Base-by-base conservation (phyloP, 257 asterid species). In the Nicotiana undulata region DNA sequence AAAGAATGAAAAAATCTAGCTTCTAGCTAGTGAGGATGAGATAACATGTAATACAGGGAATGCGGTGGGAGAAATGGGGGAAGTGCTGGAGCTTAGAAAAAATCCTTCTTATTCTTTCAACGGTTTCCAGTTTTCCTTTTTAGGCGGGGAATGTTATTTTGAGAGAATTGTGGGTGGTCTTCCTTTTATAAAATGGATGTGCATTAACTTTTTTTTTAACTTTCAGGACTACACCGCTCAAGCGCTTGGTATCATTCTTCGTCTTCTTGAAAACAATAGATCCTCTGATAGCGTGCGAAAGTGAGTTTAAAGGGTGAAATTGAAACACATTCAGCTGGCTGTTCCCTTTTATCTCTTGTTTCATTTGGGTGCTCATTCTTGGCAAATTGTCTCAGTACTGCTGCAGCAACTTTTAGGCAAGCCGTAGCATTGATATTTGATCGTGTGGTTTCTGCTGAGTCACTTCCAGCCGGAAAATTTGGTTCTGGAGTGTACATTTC, bases 401-500 rank as follows among this genome's bases (percentile, higher is more conserved):
- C 99, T 63, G 99, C 99, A 86, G 99, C 99, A 92, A 95, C 99
- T 67, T 94, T 95, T 92, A 91, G 99, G 85, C 99, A 95, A 86
- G 97, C 98, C 83, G 99, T 92, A 81, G 99, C 99, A 58, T 85
- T 95, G 92, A 91, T 95, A 84, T 95, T 95, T 87, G 99, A 95
- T 88, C 91, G 88, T 17, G 97, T 95, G 85, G 86, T 92, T 85
- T 64, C 76, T 74, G 90, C 94, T 75, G 99, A 95, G 88, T 90
- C 98, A 83, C 91, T 95, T 76, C 97, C 98, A 68, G 85, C 94
- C 1, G 99, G 95, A 55, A 91, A 89, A 86, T 86, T 88, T 88
- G 91, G 95, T 86, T 92, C 97, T 82, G 98, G 97, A 82, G 96
- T 97, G 86, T 86, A 92, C 84, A 80, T 86, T 82, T 88, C 97